phyloP scores from a whole-genome alignment of 352 stramenopile genomes.

The Phytophthora kernoviae region DNA sequence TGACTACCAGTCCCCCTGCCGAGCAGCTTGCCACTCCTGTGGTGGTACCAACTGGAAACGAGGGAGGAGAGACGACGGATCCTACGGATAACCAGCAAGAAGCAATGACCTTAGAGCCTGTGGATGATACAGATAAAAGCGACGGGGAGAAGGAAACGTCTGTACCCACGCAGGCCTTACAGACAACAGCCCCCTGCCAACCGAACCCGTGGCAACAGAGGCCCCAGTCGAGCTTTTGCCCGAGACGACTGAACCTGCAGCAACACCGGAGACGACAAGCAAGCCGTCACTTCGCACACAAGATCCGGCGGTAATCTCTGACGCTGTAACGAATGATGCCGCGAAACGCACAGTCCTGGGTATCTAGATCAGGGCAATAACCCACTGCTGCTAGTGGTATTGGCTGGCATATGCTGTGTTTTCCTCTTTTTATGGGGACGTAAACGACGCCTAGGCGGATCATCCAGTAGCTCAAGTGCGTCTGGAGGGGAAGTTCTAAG shows the following conservation, averaged over 20 bases:
- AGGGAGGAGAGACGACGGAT: constrained; percentile 2
- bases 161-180: constrained; percentile 1
- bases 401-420: constrained; percentile 56
- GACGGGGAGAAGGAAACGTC: constrained; percentile 2
- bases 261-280: constrained; percentile 14
- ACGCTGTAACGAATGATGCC: constrained; percentile 19
- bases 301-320: constrained; percentile 22
- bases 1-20: constrained; percentile 1
- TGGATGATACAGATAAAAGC: constrained; percentile 6
- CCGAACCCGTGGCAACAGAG: constrained; percentile 5
- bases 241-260: constrained; percentile 10
- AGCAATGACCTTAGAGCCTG: not conserved
- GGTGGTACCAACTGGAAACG: not conserved
- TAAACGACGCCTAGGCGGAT: constrained; percentile 39
- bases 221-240: not conserved
- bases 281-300: constrained; percentile 45
- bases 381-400: constrained; percentile 44
- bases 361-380: constrained; percentile 48
- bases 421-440: constrained; percentile 61
- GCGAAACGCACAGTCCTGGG: constrained; percentile 7
- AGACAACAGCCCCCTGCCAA: not conserved
- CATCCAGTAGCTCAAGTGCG: constrained; percentile 16
- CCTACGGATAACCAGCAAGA: constrained; percentile 3
- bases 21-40: not conserved
- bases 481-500: constrained; percentile 10